Evolutionary conservation across 1,139 yeast genomes (phyloP).

Genomic region (Candida sp.): DNA sequence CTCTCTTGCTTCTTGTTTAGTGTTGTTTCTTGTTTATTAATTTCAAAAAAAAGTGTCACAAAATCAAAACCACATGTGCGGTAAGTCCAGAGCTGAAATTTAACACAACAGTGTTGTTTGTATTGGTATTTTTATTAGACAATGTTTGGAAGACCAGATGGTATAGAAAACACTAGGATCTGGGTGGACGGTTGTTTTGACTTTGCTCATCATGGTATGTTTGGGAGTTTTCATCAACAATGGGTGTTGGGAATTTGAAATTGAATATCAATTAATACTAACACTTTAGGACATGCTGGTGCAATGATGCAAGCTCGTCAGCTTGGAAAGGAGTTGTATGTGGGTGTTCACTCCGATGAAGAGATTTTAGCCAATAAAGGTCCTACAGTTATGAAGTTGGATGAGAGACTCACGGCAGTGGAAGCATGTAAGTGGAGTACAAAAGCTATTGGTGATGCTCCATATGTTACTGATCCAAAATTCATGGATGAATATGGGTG

Average conservation of each 20-base stretch:
- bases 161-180: slow-evolving; percentile 45
- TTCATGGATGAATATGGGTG: slow-evolving; percentile 77
- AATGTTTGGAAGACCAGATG: slow-evolving; percentile 45
- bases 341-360: slow-evolving; percentile 91
- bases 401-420: slow-evolving; percentile 79
- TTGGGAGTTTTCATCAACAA: too few relatives aligned
- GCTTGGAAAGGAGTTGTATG: slow-evolving; percentile 67
- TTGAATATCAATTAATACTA: background rate
- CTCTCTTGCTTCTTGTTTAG: too few relatives aligned
- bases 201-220: slow-evolving; percentile 90
- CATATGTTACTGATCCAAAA: slow-evolving; percentile 89
- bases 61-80: background rate
- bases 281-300: slow-evolving; percentile 73
- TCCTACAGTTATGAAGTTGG: slow-evolving; percentile 85
- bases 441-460: slow-evolving; percentile 70
- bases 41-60: background rate
- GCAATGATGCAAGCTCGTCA: slow-evolving; percentile 93
- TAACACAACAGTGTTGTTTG: too few relatives aligned
- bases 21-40: too few relatives aligned
- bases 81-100: background rate
- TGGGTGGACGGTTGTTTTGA: slow-evolving; percentile 99
- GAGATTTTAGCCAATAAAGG: slow-evolving; percentile 84
- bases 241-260: too few relatives aligned
- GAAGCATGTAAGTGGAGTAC: slow-evolving; percentile 92
- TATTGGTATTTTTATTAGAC: too few relatives aligned